A percentile compares a stretch with the other conserved stretches of the same genome.
Conservation (phyloP, 192 early-diverging fungal genomes). For the Backusella mclennaniae region DNA sequence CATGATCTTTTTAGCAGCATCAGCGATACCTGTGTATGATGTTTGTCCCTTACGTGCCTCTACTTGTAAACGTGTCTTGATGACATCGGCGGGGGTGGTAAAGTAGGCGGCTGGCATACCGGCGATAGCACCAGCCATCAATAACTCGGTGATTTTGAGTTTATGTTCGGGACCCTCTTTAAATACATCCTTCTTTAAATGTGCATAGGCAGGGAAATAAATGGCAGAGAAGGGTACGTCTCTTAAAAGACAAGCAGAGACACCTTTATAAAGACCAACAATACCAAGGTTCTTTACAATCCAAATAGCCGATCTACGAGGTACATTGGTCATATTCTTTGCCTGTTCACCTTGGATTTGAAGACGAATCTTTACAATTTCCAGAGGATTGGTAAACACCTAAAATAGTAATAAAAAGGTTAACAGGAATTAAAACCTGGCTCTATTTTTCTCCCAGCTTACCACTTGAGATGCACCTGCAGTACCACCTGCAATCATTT, state of each 20-base stretch:
- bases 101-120: conserved; percentile 98
- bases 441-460: background rate
- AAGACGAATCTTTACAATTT: conserved; percentile 98
- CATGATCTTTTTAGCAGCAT: conserved; percentile 86
- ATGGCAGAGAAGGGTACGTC: conserved; percentile 98
- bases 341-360: conserved; percentile 84
- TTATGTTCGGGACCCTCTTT: conserved; percentile 77
- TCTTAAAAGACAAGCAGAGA: conserved; percentile 86
- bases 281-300: conserved; percentile 91
- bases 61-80: conserved; percentile 98
- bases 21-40: conserved; percentile 79
- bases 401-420: background rate
- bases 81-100: conserved; percentile 96
- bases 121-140: conserved; percentile 88
- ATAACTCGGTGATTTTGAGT: conserved; percentile 62
- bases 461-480: conserved; percentile 89
- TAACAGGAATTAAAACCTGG: background rate
- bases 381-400: conserved; percentile 91
- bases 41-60: conserved; percentile 88
- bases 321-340: conserved; percentile 42
- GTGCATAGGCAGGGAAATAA: conserved; percentile 96
- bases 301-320: conserved; percentile 73
- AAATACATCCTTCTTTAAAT: conserved; percentile 92
- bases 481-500: conserved; percentile 82
- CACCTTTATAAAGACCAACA: conserved; percentile 93